phyloP scores from a whole-genome alignment of 345 rosid genomes.

The Psidium guajava region DNA sequence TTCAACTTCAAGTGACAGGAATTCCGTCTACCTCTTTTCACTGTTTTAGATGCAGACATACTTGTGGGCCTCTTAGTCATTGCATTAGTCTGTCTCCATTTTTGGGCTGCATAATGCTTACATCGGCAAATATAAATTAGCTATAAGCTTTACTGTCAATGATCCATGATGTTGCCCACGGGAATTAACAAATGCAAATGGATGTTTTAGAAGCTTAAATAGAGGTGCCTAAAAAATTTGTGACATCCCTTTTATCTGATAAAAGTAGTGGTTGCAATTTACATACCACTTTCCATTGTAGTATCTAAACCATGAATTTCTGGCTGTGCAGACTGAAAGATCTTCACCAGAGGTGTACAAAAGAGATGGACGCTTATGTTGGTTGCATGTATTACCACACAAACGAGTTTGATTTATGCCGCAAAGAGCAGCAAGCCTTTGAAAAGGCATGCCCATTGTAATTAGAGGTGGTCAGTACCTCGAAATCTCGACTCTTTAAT shows the following conservation, averaged over 20 bases:
- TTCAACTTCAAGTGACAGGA: neutral
- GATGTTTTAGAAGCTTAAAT: neutral
- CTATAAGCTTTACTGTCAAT: neutral
- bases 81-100: neutral
- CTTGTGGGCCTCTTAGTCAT: neutral
- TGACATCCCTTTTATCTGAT: neutral
- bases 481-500: slow-evolving; percentile 11
- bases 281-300: neutral
- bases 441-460: slow-evolving; percentile 88
- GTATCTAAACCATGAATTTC: neutral
- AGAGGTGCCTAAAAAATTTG: neutral
- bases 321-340: slow-evolving; percentile 56
- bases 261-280: neutral
- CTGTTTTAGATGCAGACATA: neutral
- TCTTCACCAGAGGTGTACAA: slow-evolving; percentile 86
- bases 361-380: slow-evolving; percentile 85
- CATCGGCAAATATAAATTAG: neutral
- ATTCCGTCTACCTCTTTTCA: neutral
- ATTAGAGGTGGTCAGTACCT: slow-evolving; percentile 16
- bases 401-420: slow-evolving; percentile 90
- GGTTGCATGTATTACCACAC: slow-evolving; percentile 97
- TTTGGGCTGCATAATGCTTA: neutral
- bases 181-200: neutral
- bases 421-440: slow-evolving; percentile 93
- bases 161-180: neutral